A percentile compares a stretch with the other conserved stretches of the same genome.
Conservation (phyloP, 352 stramenopile genomes). For the Peronospora destructor region DNA sequence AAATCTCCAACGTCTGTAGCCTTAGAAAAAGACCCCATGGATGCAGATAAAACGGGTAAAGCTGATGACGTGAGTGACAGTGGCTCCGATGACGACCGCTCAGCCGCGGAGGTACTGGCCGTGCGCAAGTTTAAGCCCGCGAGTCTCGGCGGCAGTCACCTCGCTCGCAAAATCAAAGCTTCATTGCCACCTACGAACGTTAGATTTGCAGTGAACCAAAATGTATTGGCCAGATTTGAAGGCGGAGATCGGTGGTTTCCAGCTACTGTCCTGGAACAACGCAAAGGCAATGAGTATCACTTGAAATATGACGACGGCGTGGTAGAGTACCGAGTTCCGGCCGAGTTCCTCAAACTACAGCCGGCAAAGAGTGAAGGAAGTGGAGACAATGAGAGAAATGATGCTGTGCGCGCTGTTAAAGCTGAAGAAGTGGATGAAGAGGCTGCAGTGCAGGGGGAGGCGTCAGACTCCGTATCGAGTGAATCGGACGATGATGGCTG, state of each 20-base stretch:
- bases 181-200: slow-evolving; percentile 17
- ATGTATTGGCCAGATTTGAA: slow-evolving; percentile 58
- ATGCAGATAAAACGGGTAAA: slow-evolving; percentile 1
- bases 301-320: slow-evolving; percentile 74
- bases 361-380: slow-evolving; percentile 14
- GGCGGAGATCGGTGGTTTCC: slow-evolving; percentile 55
- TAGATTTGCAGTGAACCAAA: slow-evolving; percentile 35
- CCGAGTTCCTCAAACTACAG: slow-evolving; percentile 37
- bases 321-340: slow-evolving; percentile 61
- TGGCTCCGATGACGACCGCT: slow-evolving; percentile 51
- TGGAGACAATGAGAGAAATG: slow-evolving; percentile 2
- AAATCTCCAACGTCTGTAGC: slow-evolving; percentile 1
- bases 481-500: slow-evolving; percentile 53
- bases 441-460: slow-evolving; percentile 5
- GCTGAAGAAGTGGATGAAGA: slow-evolving; percentile 9
- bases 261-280: slow-evolving; percentile 56
- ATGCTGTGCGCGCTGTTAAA: slow-evolving; percentile 2
- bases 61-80: slow-evolving; percentile 34
- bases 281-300: slow-evolving; percentile 65
- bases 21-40: slow-evolving; percentile 1
- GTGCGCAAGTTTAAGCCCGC: slow-evolving; percentile 58
- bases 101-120: slow-evolving; percentile 53
- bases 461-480: slow-evolving; percentile 20
- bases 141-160: slow-evolving; percentile 32
- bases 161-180: slow-evolving; percentile 20